A percentile compares a stretch with the other conserved stretches of the same genome.
Evolutionary conservation across 306 rosid species (phyloP).

Genomic region (Ochetophila trinervis): DNA sequence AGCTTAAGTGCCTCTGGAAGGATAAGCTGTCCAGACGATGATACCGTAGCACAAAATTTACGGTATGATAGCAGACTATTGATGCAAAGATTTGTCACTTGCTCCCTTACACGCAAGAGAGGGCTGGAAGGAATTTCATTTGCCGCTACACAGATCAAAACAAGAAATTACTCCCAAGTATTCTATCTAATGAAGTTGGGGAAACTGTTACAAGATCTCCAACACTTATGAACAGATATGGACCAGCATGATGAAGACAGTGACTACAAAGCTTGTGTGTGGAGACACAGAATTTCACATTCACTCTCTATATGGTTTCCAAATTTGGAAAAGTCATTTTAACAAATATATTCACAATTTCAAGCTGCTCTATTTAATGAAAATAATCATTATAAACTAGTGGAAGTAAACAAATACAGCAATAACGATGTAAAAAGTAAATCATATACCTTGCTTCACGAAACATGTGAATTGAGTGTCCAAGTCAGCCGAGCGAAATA

Average conservation of each 20-base stretch:
- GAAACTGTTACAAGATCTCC: not conserved
- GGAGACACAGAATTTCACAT: not conserved
- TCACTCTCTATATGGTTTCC: not conserved
- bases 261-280: not conserved
- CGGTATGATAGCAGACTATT: slow-evolving; percentile 83
- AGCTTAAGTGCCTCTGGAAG: slow-evolving; percentile 99
- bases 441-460: slow-evolving; percentile 85
- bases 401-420: not conserved
- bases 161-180: slow-evolving; percentile 1
- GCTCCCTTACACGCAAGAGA: slow-evolving; percentile 78
- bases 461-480: slow-evolving; percentile 93
- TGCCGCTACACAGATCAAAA: slow-evolving; percentile 59
- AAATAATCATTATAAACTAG: slow-evolving; percentile 7
- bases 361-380: not conserved
- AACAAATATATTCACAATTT: not conserved
- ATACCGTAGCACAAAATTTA: slow-evolving; percentile 91
- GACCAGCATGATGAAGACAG: slow-evolving; percentile 5
- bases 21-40: slow-evolving; percentile 97
- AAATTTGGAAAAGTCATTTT: not conserved
- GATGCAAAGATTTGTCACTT: slow-evolving; percentile 82
- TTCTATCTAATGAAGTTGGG: slow-evolving; percentile 10
- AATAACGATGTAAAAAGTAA: not conserved
- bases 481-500: slow-evolving; percentile 97
- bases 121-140: slow-evolving; percentile 74
- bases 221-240: not conserved